Evolutionary conservation across 345 rosid genomes (phyloP), one percentile per base, ranked within the genome.

Genomic region (Durio zibethinus): DNA sequence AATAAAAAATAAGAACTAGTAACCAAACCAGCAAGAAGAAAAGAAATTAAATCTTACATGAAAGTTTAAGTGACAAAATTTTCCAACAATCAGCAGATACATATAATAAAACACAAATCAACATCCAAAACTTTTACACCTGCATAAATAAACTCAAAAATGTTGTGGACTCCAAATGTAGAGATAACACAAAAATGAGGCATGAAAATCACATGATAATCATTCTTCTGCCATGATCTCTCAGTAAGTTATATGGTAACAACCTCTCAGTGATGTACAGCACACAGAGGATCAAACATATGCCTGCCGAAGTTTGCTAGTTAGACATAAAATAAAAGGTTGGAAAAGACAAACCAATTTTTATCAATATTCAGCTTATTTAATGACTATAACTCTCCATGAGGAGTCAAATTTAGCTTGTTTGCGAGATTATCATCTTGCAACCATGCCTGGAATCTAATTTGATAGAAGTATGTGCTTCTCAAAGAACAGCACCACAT

Each of bases 81-180:
- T 77, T 77, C 61, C 59, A 65, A 73, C 45, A 66, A 75, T 43
- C 78, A 79, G 64, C 74, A 85, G 69, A 75, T 72, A 62, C 1
- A 81, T 45, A 72, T 38, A 67, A 38, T 20, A 45, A 72, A 74
- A 48, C 47, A 76, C 54, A 72, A 66, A 60, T 73, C 71, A 80
- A 60, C 77, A 78, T 48, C 43, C 70, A 76, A 62, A 76, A 27
- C 27, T 36, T 25, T 73, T 75, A 77, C 47, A 52, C 59, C 77
- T 45, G 43, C 78, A 36, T 50, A 80, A 33, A 71, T 40, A 77
- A 70, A 76, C 45, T 57, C 56, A 62, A 77, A 68, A 60, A 29
- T 20, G 16, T 54, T 70, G 40, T 35, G 40, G 11, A 56, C 54
- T 12, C 47, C 10, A 27, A 71, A 57, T 36, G 7, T 60, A 42